Evolutionary conservation across 805 yeast species (phyloP).

Genomic region (Pichia nakasei): DNA sequence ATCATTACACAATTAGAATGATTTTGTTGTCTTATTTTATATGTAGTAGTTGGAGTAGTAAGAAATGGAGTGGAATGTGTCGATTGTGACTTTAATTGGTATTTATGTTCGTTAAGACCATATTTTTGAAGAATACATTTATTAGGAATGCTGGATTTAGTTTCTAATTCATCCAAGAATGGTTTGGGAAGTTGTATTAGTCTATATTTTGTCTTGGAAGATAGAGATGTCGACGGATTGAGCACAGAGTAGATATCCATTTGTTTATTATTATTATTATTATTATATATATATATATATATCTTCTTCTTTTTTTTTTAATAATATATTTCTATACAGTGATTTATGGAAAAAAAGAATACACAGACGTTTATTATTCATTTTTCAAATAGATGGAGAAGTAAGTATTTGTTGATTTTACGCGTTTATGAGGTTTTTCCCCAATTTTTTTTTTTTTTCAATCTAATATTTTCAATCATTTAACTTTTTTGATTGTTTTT

Average conservation of each 20-base stretch:
- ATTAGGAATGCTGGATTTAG: constrained; percentile 12
- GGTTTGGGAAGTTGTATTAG: constrained; percentile 7
- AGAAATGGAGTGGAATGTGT: constrained; percentile 36
- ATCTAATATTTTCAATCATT: too few relatives aligned
- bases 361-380: too few relatives aligned
- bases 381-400: too few relatives aligned
- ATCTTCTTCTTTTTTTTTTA: not conserved
- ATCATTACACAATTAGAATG: constrained; percentile 81
- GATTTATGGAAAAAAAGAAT: too few relatives aligned
- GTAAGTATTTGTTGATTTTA: too few relatives aligned
- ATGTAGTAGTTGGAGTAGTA: constrained; percentile 52
- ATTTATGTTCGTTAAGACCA: not conserved
- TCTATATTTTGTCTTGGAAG: constrained; percentile 1
- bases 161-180: constrained; percentile 3
- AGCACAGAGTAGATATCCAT: constrained; percentile 24
- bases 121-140: not conserved
- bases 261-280: not conserved
- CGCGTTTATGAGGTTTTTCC: too few relatives aligned
- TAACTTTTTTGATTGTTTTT: too few relatives aligned
- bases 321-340: too few relatives aligned
- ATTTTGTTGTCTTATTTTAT: constrained; percentile 64
- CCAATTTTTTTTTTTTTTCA: too few relatives aligned
- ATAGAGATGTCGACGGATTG: constrained; percentile 2
- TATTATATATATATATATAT: not conserved
- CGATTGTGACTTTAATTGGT: constrained; percentile 13